Conservation (phyloP, 2,329 filamentous ascomycete species). For the Parastagonospora nodorum region DNA sequence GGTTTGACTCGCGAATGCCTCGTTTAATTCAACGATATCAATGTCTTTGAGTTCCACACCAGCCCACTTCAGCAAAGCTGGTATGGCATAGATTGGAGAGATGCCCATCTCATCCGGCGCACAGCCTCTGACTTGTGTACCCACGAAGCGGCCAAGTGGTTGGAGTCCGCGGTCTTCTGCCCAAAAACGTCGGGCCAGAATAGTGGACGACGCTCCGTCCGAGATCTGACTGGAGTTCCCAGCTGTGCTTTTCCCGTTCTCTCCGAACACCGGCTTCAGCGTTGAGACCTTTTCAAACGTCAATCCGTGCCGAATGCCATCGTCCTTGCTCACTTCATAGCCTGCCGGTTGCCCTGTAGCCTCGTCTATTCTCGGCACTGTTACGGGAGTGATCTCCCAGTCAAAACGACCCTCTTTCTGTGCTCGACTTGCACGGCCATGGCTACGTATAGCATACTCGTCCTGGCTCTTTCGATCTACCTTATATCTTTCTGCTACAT, state of each 20-base stretch:
- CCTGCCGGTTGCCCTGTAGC: conserved; percentile 71
- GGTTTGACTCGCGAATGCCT: conserved; percentile 96
- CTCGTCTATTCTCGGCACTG: conserved; percentile 73
- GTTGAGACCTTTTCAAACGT: conserved; percentile 80
- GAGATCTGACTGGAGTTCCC: conserved; percentile 85
- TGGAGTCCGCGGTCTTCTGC: conserved; percentile 85
- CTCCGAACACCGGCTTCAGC: conserved; percentile 86
- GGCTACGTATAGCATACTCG: conserved; percentile 83
- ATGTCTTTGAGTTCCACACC: conserved; percentile 78
- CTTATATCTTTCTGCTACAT: conserved; percentile 86
- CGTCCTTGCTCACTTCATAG: conserved; percentile 80
- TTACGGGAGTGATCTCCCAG: conserved; percentile 91
- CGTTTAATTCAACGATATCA: conserved; percentile 91
- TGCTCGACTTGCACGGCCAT: conserved; percentile 80
- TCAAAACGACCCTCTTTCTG: conserved; percentile 89
- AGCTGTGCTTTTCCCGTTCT: conserved; percentile 88
- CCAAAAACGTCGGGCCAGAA: conserved; percentile 91
- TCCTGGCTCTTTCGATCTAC: conserved; percentile 82
- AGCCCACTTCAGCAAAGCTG: conserved; percentile 80
- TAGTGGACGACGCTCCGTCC: conserved; percentile 85
- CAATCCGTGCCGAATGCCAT: conserved; percentile 88
- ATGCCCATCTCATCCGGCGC: conserved; percentile 97
- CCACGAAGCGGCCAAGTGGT: conserved; percentile 91
- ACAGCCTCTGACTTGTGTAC: conserved; percentile 87
- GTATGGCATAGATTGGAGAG: conserved; percentile 71